Conservation (phyloP, 225 moss, liverwort and hornwort genomes). For the Antitrichia curtipendula region DNA sequence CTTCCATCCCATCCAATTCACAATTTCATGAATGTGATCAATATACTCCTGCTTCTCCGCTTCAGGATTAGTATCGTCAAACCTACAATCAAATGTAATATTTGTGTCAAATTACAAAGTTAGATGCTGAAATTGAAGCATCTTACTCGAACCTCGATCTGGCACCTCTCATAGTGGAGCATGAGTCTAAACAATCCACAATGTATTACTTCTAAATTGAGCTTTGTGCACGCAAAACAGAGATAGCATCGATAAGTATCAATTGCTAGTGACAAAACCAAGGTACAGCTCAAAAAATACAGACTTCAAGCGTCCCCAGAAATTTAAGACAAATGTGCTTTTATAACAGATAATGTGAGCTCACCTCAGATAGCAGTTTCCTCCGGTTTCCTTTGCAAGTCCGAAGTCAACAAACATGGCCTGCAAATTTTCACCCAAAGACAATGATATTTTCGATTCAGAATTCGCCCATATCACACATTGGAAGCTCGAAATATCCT, state of each 20-base stretch:
- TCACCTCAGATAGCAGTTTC: slow-evolving; percentile 81
- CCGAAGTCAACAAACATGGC: slow-evolving; percentile 94
- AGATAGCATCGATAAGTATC: neutral
- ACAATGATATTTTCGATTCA: neutral
- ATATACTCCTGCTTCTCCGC: slow-evolving; percentile 98
- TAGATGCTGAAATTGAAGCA: neutral
- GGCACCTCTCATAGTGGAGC: neutral
- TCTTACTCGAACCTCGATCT: neutral
- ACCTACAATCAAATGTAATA: slow-evolving; percentile 24
- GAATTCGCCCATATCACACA: neutral
- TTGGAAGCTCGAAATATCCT: neutral
- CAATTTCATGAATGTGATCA: slow-evolving; percentile 97
- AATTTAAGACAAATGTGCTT: neutral
- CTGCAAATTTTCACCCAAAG: slow-evolving; percentile 16
- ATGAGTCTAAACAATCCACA: neutral
- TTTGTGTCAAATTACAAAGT: neutral
- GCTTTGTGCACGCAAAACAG: neutral
- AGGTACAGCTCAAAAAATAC: neutral
- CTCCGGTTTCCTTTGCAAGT: slow-evolving; percentile 65
- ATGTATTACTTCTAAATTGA: neutral
- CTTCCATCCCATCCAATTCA: slow-evolving; percentile 93
- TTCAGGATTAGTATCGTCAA: slow-evolving; percentile 95
- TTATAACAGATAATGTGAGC: neutral
- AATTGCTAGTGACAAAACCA: neutral
- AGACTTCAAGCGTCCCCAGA: neutral